Percentiles rank a stretch among this genome's conserved stretches.
Evolutionary conservation across 805 yeast genomes (phyloP).

Genomic region (Candida mattraensis): DNA sequence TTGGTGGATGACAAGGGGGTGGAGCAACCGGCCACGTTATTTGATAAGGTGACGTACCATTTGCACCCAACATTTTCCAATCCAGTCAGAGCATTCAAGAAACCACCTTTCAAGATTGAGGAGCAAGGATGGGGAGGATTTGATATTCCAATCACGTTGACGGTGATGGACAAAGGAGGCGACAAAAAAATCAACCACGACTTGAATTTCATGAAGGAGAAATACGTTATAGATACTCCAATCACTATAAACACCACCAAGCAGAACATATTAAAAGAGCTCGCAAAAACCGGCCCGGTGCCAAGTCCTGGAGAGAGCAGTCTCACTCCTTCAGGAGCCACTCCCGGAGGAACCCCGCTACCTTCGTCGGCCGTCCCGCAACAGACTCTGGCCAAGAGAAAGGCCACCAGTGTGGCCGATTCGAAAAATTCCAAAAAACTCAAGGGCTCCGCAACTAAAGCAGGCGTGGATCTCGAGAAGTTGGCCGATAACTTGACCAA

Average conservation of each 20-base stretch:
- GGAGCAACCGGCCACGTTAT: constrained; percentile 80
- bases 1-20: constrained; percentile 78
- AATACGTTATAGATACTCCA: constrained; percentile 74
- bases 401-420: constrained; percentile 24
- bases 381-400: constrained; percentile 14
- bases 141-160: constrained; percentile 78
- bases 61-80: constrained; percentile 93
- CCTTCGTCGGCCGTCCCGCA: constrained; percentile 6
- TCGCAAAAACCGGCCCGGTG: constrained; percentile 80
- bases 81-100: constrained; percentile 78
- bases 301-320: constrained; percentile 44
- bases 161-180: constrained; percentile 81
- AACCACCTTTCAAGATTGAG: constrained; percentile 80
- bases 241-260: constrained; percentile 75
- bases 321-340: constrained; percentile 25
- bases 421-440: constrained; percentile 49
- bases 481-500: constrained; percentile 88
- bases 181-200: constrained; percentile 87
- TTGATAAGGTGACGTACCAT: constrained; percentile 90
- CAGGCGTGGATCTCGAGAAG: constrained; percentile 82
- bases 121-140: constrained; percentile 99
- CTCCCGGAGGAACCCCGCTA: constrained; percentile 18
- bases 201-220: constrained; percentile 77
- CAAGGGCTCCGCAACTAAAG: constrained; percentile 62
- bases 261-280: constrained; percentile 66